These are phyloP conservation scores for Cutaneotrichosporon cutaneum DNA, from an alignment of 1,284 basidiomycete species.

Conservation along the genomic window DNA sequence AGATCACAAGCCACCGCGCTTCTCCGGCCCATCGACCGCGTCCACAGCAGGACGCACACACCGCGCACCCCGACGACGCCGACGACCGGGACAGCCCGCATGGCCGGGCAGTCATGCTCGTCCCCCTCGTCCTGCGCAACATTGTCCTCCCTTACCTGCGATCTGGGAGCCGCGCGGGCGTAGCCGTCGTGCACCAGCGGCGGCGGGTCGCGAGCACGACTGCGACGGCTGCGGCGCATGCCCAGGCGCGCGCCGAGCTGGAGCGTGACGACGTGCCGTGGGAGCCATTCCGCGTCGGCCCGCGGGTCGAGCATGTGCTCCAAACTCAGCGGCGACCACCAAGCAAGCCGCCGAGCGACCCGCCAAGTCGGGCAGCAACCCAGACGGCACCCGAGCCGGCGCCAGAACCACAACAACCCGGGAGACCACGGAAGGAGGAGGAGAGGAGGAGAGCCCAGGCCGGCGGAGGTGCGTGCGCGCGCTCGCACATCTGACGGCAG, in stretches of 20 bases:
- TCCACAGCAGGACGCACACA: neutral
- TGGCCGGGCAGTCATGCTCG: slow-evolving; percentile 28
- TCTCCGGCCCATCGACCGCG: neutral
- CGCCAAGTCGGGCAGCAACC: neutral
- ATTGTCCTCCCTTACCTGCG: slow-evolving; percentile 27
- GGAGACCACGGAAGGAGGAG: neutral
- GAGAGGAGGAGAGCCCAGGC: neutral
- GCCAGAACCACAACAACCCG: neutral
- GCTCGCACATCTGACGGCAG: neutral
- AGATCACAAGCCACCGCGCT: slow-evolving; percentile 7
- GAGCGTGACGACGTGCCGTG: slow-evolving; percentile 10
- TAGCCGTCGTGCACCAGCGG: neutral
- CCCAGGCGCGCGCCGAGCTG: slow-evolving; percentile 11
- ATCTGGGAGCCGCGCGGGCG: slow-evolving; percentile 5
- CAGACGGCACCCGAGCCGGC: neutral
- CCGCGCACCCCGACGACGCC: neutral
- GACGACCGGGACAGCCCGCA: slow-evolving; percentile 11
- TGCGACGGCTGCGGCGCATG: neutral
- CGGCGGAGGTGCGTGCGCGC: neutral
- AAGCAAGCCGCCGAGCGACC: neutral
- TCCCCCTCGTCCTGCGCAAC: slow-evolving; percentile 23
- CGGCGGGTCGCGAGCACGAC: slow-evolving; percentile 12
- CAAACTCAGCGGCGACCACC: neutral
- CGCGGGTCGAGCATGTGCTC: neutral
- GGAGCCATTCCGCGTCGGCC: slow-evolving; percentile 4